Conservation (phyloP, 306 rosid genomes). For the Vicia faba region DNA sequence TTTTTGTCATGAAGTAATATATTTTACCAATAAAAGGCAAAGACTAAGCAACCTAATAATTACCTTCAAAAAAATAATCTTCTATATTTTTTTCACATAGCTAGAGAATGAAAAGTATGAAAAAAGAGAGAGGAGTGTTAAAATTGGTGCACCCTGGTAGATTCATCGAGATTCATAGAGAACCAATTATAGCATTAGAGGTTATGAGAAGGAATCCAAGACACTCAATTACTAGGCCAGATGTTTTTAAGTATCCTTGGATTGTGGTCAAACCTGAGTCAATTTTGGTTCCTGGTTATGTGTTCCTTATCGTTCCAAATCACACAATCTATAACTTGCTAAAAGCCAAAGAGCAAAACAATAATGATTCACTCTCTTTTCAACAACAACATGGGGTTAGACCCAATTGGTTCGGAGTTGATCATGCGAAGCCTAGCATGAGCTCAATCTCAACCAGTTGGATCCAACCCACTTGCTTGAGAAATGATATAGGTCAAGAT, state of each 20-base stretch:
- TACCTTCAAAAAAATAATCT: slow-evolving; percentile 27
- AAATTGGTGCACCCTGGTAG: slow-evolving; percentile 68
- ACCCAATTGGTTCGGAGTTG: not conserved
- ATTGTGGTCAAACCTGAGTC: slow-evolving; percentile 69
- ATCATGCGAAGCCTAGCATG: not conserved
- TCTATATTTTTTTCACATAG: not conserved
- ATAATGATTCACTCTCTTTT: slow-evolving; percentile 5
- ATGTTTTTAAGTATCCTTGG: slow-evolving; percentile 68
- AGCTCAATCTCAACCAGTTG: not conserved
- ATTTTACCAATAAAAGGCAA: slow-evolving; percentile 22
- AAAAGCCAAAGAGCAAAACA: slow-evolving; percentile 39
- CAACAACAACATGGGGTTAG: not conserved
- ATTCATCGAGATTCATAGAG: slow-evolving; percentile 46
- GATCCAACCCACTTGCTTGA: not conserved
- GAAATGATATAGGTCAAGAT: not conserved
- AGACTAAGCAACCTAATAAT: not conserved
- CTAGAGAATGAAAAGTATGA: slow-evolving; percentile 35
- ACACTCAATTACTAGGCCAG: slow-evolving; percentile 67
- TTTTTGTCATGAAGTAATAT: slow-evolving; percentile 31
- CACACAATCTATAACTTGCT: slow-evolving; percentile 53
- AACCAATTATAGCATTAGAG: slow-evolving; percentile 60
- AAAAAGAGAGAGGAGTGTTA: slow-evolving; percentile 44
- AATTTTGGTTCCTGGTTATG: slow-evolving; percentile 57
- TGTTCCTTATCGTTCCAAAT: slow-evolving; percentile 64
- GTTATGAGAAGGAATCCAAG: slow-evolving; percentile 62